A percentile compares a stretch with the other conserved stretches of the same genome.
These are phyloP conservation scores for Coemansia sp. DNA, from an alignment of 192 early-diverging fungal genomes.

Conservation along the genomic window DNA sequence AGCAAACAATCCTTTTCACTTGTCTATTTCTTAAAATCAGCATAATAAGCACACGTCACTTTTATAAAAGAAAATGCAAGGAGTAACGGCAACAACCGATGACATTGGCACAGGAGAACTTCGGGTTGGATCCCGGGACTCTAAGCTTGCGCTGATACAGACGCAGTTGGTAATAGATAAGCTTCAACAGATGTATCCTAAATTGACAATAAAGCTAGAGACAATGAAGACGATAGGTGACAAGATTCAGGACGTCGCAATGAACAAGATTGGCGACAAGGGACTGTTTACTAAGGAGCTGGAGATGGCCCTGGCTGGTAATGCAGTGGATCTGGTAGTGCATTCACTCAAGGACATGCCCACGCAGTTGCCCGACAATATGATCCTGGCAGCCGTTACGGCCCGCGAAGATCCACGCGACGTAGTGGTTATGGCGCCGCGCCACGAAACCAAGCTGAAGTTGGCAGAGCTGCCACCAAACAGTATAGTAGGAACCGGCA, in stretches of 20 bases:
- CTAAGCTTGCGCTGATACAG: conserved; percentile 86
- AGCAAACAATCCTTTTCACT: background rate
- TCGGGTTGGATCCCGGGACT: conserved; percentile 80
- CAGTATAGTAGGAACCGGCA: conserved; percentile 84
- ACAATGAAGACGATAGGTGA: conserved; percentile 77
- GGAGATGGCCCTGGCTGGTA: conserved; percentile 69
- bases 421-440: conserved; percentile 67
- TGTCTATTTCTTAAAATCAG: background rate
- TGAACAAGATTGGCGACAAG: conserved; percentile 90
- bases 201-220: conserved; percentile 51
- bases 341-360: conserved; percentile 96
- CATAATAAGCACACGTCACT: background rate
- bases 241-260: conserved; percentile 75
- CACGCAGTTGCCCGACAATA: conserved; percentile 77
- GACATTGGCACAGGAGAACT: background rate
- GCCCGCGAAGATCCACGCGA: conserved; percentile 91
- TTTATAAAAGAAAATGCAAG: conserved; percentile 1
- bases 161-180: conserved; percentile 64
- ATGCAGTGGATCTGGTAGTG: conserved; percentile 79
- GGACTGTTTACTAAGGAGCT: conserved; percentile 90
- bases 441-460: conserved; percentile 24
- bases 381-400: conserved; percentile 78
- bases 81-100: background rate
- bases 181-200: conserved; percentile 56
- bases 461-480: conserved; percentile 69